Evolutionary conservation across 2,329 filamentous ascomycete species (phyloP).

Genomic region (Hypoxylon sp.): DNA sequence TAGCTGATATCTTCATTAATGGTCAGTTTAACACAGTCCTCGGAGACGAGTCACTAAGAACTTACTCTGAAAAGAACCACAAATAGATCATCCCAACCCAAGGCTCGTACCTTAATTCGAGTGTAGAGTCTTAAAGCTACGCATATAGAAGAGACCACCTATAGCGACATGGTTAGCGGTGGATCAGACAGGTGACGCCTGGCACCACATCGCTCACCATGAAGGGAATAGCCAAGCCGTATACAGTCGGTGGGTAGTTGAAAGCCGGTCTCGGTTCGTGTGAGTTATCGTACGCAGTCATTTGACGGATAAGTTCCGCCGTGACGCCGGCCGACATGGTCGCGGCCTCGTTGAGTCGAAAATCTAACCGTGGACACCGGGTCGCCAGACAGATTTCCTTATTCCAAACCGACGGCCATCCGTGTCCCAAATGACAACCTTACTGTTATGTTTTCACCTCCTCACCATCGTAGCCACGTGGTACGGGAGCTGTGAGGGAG

Average conservation of each 20-base stretch:
- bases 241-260: slow-evolving; percentile 41
- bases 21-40: slow-evolving; percentile 2
- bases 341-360: neutral
- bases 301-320: slow-evolving; percentile 38
- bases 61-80: slow-evolving; percentile 53
- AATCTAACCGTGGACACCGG: neutral
- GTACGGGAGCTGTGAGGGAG: neutral
- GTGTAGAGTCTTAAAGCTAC: slow-evolving; percentile 49
- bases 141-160: slow-evolving; percentile 50
- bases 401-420: neutral
- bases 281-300: slow-evolving; percentile 49
- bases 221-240: slow-evolving; percentile 46
- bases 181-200: neutral
- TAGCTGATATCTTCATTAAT: slow-evolving; percentile 44
- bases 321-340: slow-evolving; percentile 29
- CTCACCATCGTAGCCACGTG: slow-evolving; percentile 11
- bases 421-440: slow-evolving; percentile 7
- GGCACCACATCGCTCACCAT: slow-evolving; percentile 38
- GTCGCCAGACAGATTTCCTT: slow-evolving; percentile 3
- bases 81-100: slow-evolving; percentile 56
- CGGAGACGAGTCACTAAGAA: neutral
- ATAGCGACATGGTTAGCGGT: slow-evolving; percentile 10
- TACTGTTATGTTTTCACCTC: neutral
- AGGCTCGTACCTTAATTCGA: slow-evolving; percentile 47
- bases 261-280: slow-evolving; percentile 43